Percentiles rank a stretch among this genome's conserved stretches.
Evolutionary conservation across 2,329 filamentous ascomycete species (phyloP).

Genomic region (Amauroascus niger): DNA sequence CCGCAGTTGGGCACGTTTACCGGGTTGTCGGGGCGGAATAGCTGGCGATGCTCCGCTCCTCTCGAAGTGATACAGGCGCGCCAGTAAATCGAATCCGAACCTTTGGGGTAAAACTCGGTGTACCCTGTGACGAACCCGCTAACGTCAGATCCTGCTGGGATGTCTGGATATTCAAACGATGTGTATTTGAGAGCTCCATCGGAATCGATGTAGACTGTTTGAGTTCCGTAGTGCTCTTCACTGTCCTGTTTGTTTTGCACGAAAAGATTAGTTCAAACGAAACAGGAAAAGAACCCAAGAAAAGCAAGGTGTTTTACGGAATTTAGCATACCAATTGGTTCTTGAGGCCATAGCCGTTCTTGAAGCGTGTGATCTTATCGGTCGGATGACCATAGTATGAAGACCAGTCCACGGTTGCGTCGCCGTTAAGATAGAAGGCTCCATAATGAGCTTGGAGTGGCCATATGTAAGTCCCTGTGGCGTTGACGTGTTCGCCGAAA

Average conservation of each 20-base stretch:
- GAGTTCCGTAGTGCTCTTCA: background rate
- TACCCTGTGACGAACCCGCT: background rate
- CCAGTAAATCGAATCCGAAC: background rate
- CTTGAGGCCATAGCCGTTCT: background rate
- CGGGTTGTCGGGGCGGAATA: background rate
- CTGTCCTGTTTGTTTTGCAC: background rate
- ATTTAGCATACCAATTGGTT: background rate
- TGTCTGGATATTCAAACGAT: background rate
- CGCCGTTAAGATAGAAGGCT: background rate
- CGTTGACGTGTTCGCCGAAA: background rate
- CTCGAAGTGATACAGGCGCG: background rate
- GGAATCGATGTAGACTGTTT: constrained; percentile 1
- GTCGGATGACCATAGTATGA: background rate
- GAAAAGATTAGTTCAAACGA: background rate
- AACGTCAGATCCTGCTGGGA: background rate
- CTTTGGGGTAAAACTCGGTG: background rate
- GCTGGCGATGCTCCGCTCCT: background rate
- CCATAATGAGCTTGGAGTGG: background rate
- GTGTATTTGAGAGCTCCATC: constrained; percentile 1
- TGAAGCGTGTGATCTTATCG: background rate
- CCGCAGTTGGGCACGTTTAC: constrained; percentile 2
- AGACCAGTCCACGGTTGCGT: background rate
- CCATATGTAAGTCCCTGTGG: background rate
- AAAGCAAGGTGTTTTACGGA: background rate
- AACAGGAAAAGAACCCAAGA: no score